Percentiles rank a stretch among this genome's conserved stretches.
Conservation (phyloP, 306 rosid genomes). For the Castanopsis chinensis region DNA sequence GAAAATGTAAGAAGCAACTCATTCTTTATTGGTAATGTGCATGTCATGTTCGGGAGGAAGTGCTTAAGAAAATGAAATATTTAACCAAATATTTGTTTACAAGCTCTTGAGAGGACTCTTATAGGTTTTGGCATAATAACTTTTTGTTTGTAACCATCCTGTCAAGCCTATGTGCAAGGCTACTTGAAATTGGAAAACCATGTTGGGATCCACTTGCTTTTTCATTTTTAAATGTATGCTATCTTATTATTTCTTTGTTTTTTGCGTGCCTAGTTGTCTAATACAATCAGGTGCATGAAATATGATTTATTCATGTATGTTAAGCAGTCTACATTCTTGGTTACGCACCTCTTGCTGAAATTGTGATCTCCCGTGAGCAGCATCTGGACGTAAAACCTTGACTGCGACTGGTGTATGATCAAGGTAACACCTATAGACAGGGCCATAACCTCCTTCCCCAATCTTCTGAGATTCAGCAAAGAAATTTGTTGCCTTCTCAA, state of each 20-base stretch:
- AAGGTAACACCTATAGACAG: slow-evolving; percentile 66
- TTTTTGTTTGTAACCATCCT: neutral
- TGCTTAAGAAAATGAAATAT: neutral
- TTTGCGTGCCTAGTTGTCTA: neutral
- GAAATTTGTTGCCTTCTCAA: slow-evolving; percentile 65
- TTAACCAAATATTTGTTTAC: neutral
- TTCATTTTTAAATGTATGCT: neutral
- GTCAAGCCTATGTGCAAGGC: neutral
- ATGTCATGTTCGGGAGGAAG: neutral
- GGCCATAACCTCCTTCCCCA: slow-evolving; percentile 98
- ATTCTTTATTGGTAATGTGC: neutral
- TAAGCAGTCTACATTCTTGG: neutral
- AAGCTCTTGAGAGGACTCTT: neutral
- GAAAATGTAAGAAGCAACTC: neutral
- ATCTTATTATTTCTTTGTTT: neutral
- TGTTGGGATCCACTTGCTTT: neutral
- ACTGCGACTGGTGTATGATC: slow-evolving; percentile 87
- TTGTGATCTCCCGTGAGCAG: slow-evolving; percentile 75
- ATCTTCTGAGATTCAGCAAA: slow-evolving; percentile 64
- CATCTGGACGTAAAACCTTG: slow-evolving; percentile 80
- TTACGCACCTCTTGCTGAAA: slow-evolving; percentile 90
- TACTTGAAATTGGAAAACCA: too few relatives aligned
- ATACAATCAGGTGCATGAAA: slow-evolving; percentile 10
- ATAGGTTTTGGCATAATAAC: neutral
- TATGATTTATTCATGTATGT: slow-evolving; percentile 27